Conservation (phyloP, 768 basidiomycete species). For the Boletus fagicola region DNA sequence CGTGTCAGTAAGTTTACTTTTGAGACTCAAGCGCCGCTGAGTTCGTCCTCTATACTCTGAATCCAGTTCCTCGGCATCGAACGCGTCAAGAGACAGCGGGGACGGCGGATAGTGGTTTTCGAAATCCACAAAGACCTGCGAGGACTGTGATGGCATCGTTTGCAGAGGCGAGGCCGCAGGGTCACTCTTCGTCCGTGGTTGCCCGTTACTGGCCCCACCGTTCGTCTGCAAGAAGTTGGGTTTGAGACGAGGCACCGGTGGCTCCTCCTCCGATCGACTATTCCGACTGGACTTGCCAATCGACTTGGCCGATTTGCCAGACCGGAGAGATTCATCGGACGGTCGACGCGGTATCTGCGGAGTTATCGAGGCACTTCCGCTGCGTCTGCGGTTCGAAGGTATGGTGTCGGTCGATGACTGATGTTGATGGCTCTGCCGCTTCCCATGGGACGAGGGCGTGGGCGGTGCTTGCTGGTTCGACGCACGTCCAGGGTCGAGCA, state of each 20-base stretch:
- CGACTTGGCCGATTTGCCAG: slow-evolving; percentile 38
- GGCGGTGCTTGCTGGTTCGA: slow-evolving; percentile 28
- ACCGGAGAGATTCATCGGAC: slow-evolving; percentile 42
- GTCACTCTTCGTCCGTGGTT: slow-evolving; percentile 52
- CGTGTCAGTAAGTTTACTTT: too few relatives aligned
- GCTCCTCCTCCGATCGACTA: slow-evolving; percentile 27
- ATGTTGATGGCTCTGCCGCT: slow-evolving; percentile 28
- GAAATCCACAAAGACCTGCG: slow-evolving; percentile 28
- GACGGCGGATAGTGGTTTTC: slow-evolving; percentile 29
- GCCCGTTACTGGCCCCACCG: slow-evolving; percentile 9
- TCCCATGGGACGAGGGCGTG: slow-evolving; percentile 20
- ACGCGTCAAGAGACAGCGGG: slow-evolving; percentile 23
- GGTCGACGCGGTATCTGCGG: slow-evolving; percentile 28
- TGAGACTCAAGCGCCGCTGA: slow-evolving; percentile 32
- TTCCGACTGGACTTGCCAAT: slow-evolving; percentile 32
- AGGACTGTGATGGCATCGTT: slow-evolving; percentile 23
- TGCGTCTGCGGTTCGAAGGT: slow-evolving; percentile 25
- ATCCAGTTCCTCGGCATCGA: slow-evolving; percentile 28
- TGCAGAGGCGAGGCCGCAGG: slow-evolving; percentile 34
- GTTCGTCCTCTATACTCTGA: slow-evolving; percentile 27
- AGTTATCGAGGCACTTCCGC: slow-evolving; percentile 25
- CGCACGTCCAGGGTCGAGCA: slow-evolving; percentile 23
- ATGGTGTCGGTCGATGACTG: slow-evolving; percentile 30
- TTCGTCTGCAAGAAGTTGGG: slow-evolving; percentile 25
- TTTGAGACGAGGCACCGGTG: slow-evolving; percentile 33